phyloP scores from a whole-genome alignment of 495 filamentous ascomycete genomes.

The Aspergillus conjunctus region DNA sequence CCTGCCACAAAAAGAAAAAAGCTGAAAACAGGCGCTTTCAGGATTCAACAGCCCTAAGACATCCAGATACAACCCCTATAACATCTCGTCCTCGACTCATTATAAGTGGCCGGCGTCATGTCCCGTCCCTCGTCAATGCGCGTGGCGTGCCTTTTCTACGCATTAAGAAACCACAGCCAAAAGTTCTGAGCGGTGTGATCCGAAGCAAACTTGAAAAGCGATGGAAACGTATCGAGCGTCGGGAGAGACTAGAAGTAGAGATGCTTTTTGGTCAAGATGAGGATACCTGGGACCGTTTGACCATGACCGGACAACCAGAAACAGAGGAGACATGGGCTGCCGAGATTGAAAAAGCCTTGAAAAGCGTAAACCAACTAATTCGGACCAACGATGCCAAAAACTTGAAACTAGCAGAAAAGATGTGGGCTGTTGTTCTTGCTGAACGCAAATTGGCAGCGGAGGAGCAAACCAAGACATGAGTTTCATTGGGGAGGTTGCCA shows the following conservation, averaged over 20 bases:
- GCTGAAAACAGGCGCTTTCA: conserved; percentile 31
- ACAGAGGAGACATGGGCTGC: conserved; percentile 28
- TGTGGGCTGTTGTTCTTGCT: conserved; percentile 48
- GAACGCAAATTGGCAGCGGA: conserved; percentile 41
- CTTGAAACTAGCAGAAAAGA: conserved; percentile 34
- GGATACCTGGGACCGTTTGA: conserved; percentile 58
- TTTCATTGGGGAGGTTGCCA: background rate
- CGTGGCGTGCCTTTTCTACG: conserved; percentile 69
- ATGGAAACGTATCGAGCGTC: conserved; percentile 35
- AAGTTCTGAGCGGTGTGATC: conserved; percentile 57
- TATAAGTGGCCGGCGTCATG: conserved; percentile 53
- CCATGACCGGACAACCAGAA: conserved; percentile 24
- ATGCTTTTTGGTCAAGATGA: conserved; percentile 53
- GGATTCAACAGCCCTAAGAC: conserved; percentile 32
- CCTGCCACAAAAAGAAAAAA: conserved; percentile 30
- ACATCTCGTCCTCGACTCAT: conserved; percentile 49
- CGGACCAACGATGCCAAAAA: conserved; percentile 30
- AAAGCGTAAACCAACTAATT: conserved; percentile 28
- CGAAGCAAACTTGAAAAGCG: conserved; percentile 51
- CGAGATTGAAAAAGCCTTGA: conserved; percentile 21
- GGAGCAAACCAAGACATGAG: conserved; percentile 30
- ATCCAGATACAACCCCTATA: conserved; percentile 44
- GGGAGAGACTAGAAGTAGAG: conserved; percentile 35
- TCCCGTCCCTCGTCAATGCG: conserved; percentile 62
- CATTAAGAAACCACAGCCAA: conserved; percentile 68